Conservation (phyloP, 2,329 filamentous ascomycete genomes). For the Fusarium fujikuroi region DNA sequence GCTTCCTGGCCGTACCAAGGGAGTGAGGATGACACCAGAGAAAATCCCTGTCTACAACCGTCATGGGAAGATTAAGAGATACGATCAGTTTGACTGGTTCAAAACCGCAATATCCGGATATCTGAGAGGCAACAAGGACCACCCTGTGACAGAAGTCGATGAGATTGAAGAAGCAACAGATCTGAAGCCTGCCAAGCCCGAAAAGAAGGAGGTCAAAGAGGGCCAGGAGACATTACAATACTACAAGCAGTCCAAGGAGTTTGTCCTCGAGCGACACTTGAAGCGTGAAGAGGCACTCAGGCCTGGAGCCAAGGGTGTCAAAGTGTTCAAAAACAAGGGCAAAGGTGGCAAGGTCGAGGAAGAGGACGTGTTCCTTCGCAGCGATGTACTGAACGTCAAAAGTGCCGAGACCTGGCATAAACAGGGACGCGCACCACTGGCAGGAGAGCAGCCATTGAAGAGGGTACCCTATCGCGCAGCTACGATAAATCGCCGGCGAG, state of each 20-base stretch:
- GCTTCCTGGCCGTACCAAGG: conserved; percentile 90
- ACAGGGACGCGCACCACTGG: conserved; percentile 81
- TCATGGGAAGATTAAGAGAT: conserved; percentile 78
- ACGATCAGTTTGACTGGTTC: conserved; percentile 91
- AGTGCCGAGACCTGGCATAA: conserved; percentile 98
- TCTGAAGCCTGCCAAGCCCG: conserved; percentile 75
- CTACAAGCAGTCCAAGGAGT: conserved; percentile 87
- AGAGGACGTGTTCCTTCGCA: conserved; percentile 82
- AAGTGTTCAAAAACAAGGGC: conserved; percentile 77
- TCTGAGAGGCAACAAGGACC: conserved; percentile 57
- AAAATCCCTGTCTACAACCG: conserved; percentile 84
- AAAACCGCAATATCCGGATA: conserved; percentile 82
- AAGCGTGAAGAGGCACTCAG: conserved; percentile 91
- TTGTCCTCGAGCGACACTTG: conserved; percentile 84
- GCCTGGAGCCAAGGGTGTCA: conserved; percentile 74
- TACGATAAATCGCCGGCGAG: conserved; percentile 85
- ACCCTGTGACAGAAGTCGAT: conserved; percentile 75
- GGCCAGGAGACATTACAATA: conserved; percentile 86
- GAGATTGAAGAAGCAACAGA: conserved; percentile 82
- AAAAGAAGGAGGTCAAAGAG: conserved; percentile 78
- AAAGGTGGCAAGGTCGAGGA: conserved; percentile 79
- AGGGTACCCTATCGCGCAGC: conserved; percentile 90
- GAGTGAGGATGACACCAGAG: conserved; percentile 79
- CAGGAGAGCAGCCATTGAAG: conserved; percentile 81
- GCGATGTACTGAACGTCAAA: conserved; percentile 86